Base-by-base conservation (phyloP, 768 basidiomycete genomes). In the Coprinopsis strossmayeri region DNA sequence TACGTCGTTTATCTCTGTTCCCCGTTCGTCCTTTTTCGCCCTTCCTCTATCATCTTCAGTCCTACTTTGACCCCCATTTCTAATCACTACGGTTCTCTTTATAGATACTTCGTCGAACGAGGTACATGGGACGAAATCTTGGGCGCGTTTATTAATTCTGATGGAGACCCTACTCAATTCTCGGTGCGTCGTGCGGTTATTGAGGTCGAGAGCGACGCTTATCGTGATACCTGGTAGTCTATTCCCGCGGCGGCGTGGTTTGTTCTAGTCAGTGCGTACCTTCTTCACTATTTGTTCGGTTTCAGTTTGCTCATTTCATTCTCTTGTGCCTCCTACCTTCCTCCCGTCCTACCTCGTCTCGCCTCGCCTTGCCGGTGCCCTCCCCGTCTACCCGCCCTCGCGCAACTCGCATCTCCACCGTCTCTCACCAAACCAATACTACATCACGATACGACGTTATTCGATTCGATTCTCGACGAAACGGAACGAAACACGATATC, bases 101-200 rank as follows among this genome's bases (percentile, higher is more conserved):
- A 1, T 15, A 87, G 87, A 53, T 94, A 93, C 60, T 95, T 95
- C 58, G 84, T 84, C 1, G 92, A 96, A 65, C 73, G 92, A 17
- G 92, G 92, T 0, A 84, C 84, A 1, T 96, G 92, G 92, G 91
- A 94, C 53, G 78, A 79, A 5, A 75, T 76, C 1, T 65, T 95
- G 0, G 84, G 80, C 35, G 84, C 79, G 2, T 96, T 93, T 59
- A 77, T 93, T 42, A 89, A 92, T 58, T 75, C 79, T 0, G 89
- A 94, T 50, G 92, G 92, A 2, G 87, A 89, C 56, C 84, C 86
- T 0, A 79, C 82, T 4, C 84, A 87, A 52, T 90, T 91, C 55
- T 76, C 82, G 24, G 86, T 84, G 61, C 46, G 79, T 1, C 18
- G 10, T 25, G 7, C 30, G 30, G 7, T 32, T 32, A 15, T 32